phyloP scores from a whole-genome alignment of 2,329 filamentous ascomycete genomes.

The Aaosphaeria pasadenensis region DNA sequence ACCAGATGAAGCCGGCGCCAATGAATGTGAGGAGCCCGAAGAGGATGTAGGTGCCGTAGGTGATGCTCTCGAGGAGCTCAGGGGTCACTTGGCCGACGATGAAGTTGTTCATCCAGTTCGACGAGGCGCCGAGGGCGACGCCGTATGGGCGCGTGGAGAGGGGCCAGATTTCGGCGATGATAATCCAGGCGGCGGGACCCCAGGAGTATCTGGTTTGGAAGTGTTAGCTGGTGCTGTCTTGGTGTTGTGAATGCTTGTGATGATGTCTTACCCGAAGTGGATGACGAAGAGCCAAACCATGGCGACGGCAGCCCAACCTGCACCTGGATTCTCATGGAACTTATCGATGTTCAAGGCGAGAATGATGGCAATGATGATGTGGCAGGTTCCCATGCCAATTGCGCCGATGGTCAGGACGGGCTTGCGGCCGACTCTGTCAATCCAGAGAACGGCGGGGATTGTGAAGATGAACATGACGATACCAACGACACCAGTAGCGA shows the following conservation, averaged over 20 bases:
- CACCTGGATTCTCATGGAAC: slow-evolving; percentile 56
- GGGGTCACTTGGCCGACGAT: slow-evolving; percentile 64
- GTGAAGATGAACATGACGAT: slow-evolving; percentile 68
- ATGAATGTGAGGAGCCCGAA: slow-evolving; percentile 45
- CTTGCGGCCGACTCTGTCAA: slow-evolving; percentile 64
- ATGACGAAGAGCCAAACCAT: slow-evolving; percentile 76
- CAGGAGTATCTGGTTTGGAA: slow-evolving; percentile 54
- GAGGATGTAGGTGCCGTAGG: slow-evolving; percentile 49
- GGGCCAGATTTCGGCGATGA: slow-evolving; percentile 73
- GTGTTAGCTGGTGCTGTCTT: too few relatives aligned
- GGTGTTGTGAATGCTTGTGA: too few relatives aligned
- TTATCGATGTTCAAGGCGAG: slow-evolving; percentile 59
- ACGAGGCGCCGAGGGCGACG: slow-evolving; percentile 64
- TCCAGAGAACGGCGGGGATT: slow-evolving; percentile 63
- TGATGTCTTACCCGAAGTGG: slow-evolving; percentile 61
- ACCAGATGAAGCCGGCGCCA: not conserved
- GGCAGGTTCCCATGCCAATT: slow-evolving; percentile 67
- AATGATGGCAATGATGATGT: slow-evolving; percentile 70
- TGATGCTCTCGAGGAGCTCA: slow-evolving; percentile 66
- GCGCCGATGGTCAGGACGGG: slow-evolving; percentile 62
- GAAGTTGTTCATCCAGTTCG: slow-evolving; percentile 83
- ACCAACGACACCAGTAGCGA: slow-evolving; percentile 70
- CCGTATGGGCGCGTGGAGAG: slow-evolving; percentile 66
- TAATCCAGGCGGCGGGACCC: slow-evolving; percentile 73
- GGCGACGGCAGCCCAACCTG: slow-evolving; percentile 66